Evolutionary conservation across 306 rosid genomes (phyloP), one percentile per base, ranked within the genome.

Genomic region (Alnus glutinosa): DNA sequence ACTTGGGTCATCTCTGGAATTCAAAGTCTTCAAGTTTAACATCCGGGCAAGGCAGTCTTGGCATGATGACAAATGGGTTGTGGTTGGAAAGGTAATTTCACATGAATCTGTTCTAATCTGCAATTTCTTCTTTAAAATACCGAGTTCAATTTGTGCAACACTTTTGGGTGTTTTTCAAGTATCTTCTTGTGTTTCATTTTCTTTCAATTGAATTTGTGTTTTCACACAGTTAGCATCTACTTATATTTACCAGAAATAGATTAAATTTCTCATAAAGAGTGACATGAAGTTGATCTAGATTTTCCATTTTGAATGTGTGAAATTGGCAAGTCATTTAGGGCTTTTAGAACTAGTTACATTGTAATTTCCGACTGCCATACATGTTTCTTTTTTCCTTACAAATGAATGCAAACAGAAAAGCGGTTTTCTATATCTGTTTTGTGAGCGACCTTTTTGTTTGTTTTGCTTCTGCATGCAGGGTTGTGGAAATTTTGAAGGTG

Each of bases 41-140:
- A 87, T 96, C 71, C 86, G 98, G 51, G 86, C 83, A 75, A 86
- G 99, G 83, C 93, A 85, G 81, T 93, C 90, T 75, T 95, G 96
- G 96, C 92, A 80, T 72, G 91, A 88, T 87, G 94, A 78, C 81
- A 82, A 86, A 79, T 92, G 96, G 99, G 85, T 88, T 78, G 84
- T 91, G 83, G 78, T 92, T 23, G 94, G 95, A 85, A 88, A 93
- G 97, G 99, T 90, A 88, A 75, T 37, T 78, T 78, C 46, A 8
- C 23, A 34, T 39, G 68, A 79, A 73, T 32, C 7, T 71, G 46
- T 52, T 52, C 52, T 48, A 32, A n/a, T 74, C 49, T 44, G 14
- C 28, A 46, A 73, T 61, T 58, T 84, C 52, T 63, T 82, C 68
- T 66, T 77, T 59, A 72, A 50, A 70, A 42, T 47, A 14, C 64